Base-by-base conservation (phyloP, 306 rosid species). In the Lablab purpureus region DNA sequence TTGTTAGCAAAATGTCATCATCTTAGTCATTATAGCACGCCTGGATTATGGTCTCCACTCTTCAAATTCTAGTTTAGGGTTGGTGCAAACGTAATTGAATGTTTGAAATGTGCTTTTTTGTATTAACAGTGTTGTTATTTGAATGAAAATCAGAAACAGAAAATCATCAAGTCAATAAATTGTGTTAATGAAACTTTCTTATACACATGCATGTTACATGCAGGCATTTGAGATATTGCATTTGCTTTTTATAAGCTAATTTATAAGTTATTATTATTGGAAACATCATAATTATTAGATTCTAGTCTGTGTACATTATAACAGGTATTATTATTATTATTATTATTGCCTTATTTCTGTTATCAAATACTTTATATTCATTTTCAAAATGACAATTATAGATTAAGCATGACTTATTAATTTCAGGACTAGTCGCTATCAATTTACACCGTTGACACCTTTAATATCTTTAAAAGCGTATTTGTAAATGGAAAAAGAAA, bases 51-150 rank as follows among this genome's bases (percentile, higher is more conserved):
- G 13, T 66, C 17, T 66, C 10, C 71, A 66, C 18, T 11, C 18
- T 66, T 40, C 51, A 37, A 66, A 66, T 41, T 66, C 15, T 45
- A 64, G 30, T 64, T 34, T 64, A 32, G 70, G 70, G 50, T 36
- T 27, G 47, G 2, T 36, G 28, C 28, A n/a, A 36, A 64, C 28
- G 23, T 30, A 5, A 30, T 30, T 63, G 15, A 17, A 30, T 32
- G 10, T 27, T 58, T 25, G 40, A n/a, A 34, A 37, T 36, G 10
- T 19, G 28, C 19, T 37, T 18, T n/a, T 32, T 65, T 19, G n/a
- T 37, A 36, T 32, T 14, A 63, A 8, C 25, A n/a, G n/a, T n/a
- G 6, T 6, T 54, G 21, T 34, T 64, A n/a, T 4, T 37, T 40
- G 18, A 66, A 21, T 40, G 43, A 18, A 36, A 17, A 32, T 32